Evolutionary conservation across 371 early-diverging fungal species (phyloP), one percentile per base, ranked within the genome.

Genomic region (Apophysomyces trapeziformis): DNA sequence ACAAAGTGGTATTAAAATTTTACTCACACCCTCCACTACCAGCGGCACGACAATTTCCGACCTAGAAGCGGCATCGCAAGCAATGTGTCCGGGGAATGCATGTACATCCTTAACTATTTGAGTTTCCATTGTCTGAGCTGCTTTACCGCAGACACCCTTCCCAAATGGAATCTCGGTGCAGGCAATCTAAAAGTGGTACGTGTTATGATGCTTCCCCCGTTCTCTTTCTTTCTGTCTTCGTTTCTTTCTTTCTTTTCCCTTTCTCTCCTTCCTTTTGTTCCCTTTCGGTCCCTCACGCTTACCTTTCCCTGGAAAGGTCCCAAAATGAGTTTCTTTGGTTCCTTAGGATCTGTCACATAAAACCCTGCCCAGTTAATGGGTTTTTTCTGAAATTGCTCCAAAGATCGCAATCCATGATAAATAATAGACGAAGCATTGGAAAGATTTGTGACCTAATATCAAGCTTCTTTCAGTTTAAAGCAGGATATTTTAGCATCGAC

Each of bases 311-410:
- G 95, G 78, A 96, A 96, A 39, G 97, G 97, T 4, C 95, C 97
- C 58, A 96, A 78, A 44, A 89, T 78, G 67, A 94, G 69, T 26
- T 80, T 66, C 36, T 80, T 71, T 13, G 67, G 26, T 57, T 78
- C 74, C 46, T 78, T 74, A 37, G 83, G 79, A 64, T 92, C 86
- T 0, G 85, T 73, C 32, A 93, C 70, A 66, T 96, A 96, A 76
- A 95, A 95, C 2, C 96, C 96, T 44, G 80, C 90, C 96, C 96
- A 96, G 79, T 95, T 96, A 62, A 96, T 88, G n/a, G 91, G 93
- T 50, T 87, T 85, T 16, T 71, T 74, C 58, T 91, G 85, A n/a
- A 86, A 83, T 56, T 87, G 90, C 4, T 62, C 67, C n/a, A 78
- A 61, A 5, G 77, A 75, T 11, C 80, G 84, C 64, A 94, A 70